A percentile compares a stretch with the other conserved stretches of the same genome.
phyloP scores from a whole-genome alignment of 2,329 filamentous ascomycete species.

The Grosmannia penicillata region DNA sequence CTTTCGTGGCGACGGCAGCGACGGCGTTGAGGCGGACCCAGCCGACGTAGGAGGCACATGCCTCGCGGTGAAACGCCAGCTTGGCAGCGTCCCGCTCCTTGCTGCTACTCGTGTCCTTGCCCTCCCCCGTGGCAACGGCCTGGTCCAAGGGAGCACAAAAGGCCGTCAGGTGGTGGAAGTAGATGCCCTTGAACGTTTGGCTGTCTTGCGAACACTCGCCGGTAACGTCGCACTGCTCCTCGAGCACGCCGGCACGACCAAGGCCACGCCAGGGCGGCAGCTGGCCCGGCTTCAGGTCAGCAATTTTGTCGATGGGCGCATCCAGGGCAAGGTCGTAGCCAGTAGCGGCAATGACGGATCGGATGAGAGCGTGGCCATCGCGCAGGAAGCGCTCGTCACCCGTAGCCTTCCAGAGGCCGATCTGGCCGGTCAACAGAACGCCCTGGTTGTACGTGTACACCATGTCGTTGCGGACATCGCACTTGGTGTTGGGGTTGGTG shows the following conservation, averaged over 20 bases:
- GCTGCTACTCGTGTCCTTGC: too few species aligned
- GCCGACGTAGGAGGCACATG: constrained; percentile 49
- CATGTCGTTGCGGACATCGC: constrained; percentile 72
- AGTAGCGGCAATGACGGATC: constrained; percentile 60
- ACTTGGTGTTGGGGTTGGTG: constrained; percentile 51
- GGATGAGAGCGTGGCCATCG: constrained; percentile 67
- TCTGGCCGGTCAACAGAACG: constrained; percentile 67
- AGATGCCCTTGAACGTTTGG: constrained; percentile 90
- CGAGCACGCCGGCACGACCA: constrained; percentile 64
- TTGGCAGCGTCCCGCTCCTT: too few species aligned
- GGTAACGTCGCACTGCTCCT: constrained; percentile 66
- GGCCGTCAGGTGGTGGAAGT: constrained; percentile 71
- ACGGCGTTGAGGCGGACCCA: constrained; percentile 72
- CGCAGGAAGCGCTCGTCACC: constrained; percentile 55
- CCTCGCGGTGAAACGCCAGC: constrained; percentile 19
- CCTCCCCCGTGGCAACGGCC: constrained; percentile 13
- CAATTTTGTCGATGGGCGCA: constrained; percentile 24
- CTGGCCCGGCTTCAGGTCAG: constrained; percentile 17
- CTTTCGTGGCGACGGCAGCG: constrained; percentile 56
- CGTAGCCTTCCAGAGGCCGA: constrained; percentile 67
- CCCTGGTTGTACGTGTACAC: constrained; percentile 96
- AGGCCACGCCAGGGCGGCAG: constrained; percentile 55
- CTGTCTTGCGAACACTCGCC: constrained; percentile 67
- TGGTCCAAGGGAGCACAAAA: constrained; percentile 55
- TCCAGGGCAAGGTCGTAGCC: constrained; percentile 48